Base-by-base conservation (phyloP, 768 basidiomycete genomes). In the Agaricus subrufescens region DNA sequence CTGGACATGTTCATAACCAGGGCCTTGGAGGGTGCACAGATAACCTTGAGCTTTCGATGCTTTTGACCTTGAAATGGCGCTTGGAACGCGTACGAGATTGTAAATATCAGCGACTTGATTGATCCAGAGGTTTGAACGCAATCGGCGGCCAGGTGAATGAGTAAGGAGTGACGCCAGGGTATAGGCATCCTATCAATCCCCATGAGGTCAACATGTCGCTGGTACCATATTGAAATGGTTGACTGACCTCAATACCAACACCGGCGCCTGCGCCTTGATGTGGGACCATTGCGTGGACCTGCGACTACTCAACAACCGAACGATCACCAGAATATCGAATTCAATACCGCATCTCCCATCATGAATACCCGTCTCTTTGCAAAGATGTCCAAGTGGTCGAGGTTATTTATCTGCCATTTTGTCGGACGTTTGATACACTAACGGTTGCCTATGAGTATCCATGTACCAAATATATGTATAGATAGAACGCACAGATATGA, bases 201-300 rank as follows among this genome's bases (percentile, higher is more conserved):
- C 29, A 50, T 53, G 4, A 63, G 19, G 23, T 3, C 52, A 29
- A 57, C 49, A 38, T 38, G 50, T 73, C 71, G 69, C 42, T 40
- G 45, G 26, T 19, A 31, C 12, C 23, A 39, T 26, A 2, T 73
- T 11, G 29, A 7, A 26, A 23, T 11, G 15, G 25, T 23, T 14
- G 40, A 43, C 48, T 43, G 46, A 75, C 76, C 66, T 81, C 79
- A 44, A 79, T 71, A 6, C 76, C 78, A 57, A 76, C 76, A 4
- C 76, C 78, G 3, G 78, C 79, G 14, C 77, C 78, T 9, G 78
- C 74, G 19, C 76, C 79, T 60, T 75, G 73, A 66, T 76, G 73
- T 19, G 79, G 76, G 3, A 67, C 65, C 76, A 78, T 79, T 4
- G 76, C 76, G 60, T 79, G 78, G 3, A 75, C 75, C 72, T 71